A percentile compares a stretch with the other conserved stretches of the same genome.
Evolutionary conservation across 306 rosid genomes (phyloP).

Genomic region (Argentina anserina): DNA sequence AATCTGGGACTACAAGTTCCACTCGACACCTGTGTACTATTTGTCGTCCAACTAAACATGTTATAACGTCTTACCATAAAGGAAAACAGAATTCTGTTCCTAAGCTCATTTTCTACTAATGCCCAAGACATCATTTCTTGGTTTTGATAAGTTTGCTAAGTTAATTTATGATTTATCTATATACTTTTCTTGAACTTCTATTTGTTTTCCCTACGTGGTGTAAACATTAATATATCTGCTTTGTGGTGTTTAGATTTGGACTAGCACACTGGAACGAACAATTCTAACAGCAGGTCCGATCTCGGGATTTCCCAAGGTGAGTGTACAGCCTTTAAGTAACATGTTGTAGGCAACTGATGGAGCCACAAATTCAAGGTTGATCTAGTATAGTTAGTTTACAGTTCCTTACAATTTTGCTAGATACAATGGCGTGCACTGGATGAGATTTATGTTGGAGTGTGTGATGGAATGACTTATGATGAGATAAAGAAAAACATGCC

Average conservation of each 20-base stretch:
- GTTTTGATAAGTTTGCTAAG: not conserved
- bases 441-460: conserved; percentile 87
- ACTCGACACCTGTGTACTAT: not conserved
- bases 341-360: not conserved
- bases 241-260: conserved; percentile 71
- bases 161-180: no score
- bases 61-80: not conserved
- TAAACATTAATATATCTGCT: not conserved
- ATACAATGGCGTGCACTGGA: conserved; percentile 99
- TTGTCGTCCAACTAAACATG: not conserved
- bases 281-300: conserved; percentile 85
- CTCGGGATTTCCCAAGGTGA: conserved; percentile 92
- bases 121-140: not conserved
- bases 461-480: conserved; percentile 95
- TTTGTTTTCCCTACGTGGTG: no score
- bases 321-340: conserved; percentile 19
- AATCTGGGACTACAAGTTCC: not conserved
- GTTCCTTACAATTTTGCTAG: conserved; percentile 37
- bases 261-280: conserved; percentile 93
- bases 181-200: no score
- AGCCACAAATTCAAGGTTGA: conserved; percentile 5
- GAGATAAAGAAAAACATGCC: conserved; percentile 99
- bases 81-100: not conserved
- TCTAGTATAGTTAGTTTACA: conserved; percentile 2
- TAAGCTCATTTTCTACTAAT: not conserved